Conservation (phyloP, 208 protist species). For the Leishmania tarentolae region DNA sequence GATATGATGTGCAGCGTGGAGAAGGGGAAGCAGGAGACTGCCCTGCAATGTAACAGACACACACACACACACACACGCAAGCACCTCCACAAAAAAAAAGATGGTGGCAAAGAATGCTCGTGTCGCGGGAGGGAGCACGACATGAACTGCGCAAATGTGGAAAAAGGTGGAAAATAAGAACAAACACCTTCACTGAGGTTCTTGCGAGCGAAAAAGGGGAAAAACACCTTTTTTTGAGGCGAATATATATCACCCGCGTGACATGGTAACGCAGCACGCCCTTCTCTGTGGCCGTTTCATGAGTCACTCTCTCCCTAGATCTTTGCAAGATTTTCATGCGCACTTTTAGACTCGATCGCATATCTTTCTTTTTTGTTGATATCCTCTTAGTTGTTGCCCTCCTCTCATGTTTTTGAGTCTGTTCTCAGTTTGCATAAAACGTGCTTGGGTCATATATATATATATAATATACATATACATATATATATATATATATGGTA, state of each 20-base stretch:
- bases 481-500: too few species aligned
- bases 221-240: background rate
- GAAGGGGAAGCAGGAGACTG: background rate
- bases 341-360: too few species aligned
- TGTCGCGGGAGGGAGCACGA: background rate
- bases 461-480: too few species aligned
- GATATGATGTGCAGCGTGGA: background rate
- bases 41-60: background rate
- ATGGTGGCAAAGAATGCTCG: background rate
- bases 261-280: background rate
- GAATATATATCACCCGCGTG: background rate
- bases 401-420: too few species aligned
- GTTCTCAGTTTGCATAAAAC: too few species aligned
- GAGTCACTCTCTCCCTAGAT: too few species aligned
- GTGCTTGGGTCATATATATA: too few species aligned
- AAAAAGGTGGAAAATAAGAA: too few species aligned
- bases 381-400: too few species aligned
- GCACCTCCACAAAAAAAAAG: background rate
- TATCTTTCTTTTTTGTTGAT: too few species aligned
- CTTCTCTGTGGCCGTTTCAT: too few species aligned
- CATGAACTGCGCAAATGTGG: background rate
- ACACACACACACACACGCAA: background rate
- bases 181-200: background rate
- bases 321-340: too few species aligned
- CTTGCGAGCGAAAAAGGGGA: background rate